A percentile compares a stretch with the other conserved stretches of the same genome.
Evolutionary conservation across 345 rosid genomes (phyloP).

Genomic region (Eucalyptus curtisii): DNA sequence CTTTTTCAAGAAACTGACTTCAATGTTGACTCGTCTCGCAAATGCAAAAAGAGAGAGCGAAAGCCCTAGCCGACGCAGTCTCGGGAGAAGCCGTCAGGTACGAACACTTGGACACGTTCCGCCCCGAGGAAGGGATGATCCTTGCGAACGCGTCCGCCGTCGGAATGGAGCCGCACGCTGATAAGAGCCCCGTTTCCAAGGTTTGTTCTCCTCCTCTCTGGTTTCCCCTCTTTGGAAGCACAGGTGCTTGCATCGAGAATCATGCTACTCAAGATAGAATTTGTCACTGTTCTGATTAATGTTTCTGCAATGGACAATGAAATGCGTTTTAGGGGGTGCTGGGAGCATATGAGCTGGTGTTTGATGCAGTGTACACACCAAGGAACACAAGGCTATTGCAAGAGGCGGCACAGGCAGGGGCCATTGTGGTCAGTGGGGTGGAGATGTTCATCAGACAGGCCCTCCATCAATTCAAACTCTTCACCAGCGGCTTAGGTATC

Average conservation of each 20-base stretch:
- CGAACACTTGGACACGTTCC: conserved; percentile 16
- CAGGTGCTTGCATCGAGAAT: neutral
- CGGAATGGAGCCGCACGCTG: conserved; percentile 46
- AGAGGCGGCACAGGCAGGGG: conserved; percentile 46
- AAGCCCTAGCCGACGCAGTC: conserved; percentile 35
- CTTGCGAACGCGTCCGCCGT: conserved; percentile 53
- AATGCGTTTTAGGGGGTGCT: conserved; percentile 15
- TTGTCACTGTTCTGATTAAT: neutral
- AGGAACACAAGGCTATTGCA: conserved; percentile 39
- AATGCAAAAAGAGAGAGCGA: conserved; percentile 30
- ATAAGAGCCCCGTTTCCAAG: conserved; percentile 39
- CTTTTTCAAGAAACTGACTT: neutral
- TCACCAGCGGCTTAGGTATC: conserved; percentile 35
- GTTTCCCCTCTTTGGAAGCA: neutral
- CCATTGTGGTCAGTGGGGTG: conserved; percentile 41
- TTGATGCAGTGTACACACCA: conserved; percentile 53
- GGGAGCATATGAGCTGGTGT: conserved; percentile 29
- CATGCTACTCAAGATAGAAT: neutral
- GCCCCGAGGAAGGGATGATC: conserved; percentile 39
- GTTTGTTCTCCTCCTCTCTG: neutral
- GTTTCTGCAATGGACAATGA: neutral
- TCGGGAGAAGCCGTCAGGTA: conserved; percentile 29
- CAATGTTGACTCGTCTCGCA: neutral
- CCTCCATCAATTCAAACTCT: conserved; percentile 44
- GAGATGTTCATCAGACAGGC: conserved; percentile 67